A percentile compares a stretch with the other conserved stretches of the same genome.
Evolutionary conservation across 2,329 filamentous ascomycete species (phyloP).

Genomic region (Chaetomium strumarium): DNA sequence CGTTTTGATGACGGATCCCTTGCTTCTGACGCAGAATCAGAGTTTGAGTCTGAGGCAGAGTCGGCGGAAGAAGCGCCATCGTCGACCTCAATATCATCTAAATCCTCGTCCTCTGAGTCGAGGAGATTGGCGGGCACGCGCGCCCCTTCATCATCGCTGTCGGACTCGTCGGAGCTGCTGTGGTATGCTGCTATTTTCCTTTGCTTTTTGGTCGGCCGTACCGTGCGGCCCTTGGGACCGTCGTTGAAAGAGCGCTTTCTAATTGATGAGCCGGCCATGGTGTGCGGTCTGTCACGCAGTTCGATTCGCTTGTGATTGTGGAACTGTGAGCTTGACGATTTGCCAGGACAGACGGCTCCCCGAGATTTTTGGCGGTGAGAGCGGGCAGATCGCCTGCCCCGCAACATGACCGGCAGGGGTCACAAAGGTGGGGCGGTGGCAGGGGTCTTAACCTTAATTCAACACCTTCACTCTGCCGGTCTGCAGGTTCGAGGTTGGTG

Average conservation of each 20-base stretch:
- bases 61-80: conserved; percentile 38
- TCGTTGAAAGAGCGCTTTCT: conserved; percentile 33
- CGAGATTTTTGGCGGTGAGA: conserved; percentile 27
- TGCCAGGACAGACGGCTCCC: conserved; percentile 10
- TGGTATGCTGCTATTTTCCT: conserved; percentile 46
- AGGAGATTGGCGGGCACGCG: conserved; percentile 43
- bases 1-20: conserved; percentile 25
- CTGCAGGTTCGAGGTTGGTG: too few relatives aligned
- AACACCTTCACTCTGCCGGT: too few relatives aligned
- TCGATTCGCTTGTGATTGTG: conserved; percentile 8
- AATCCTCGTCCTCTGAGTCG: conserved; percentile 52
- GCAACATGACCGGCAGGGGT: background rate
- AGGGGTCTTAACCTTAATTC: too few relatives aligned
- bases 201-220: conserved; percentile 46
- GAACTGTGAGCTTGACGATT: background rate
- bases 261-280: conserved; percentile 28
- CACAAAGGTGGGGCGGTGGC: too few relatives aligned
- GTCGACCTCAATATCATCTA: conserved; percentile 48
- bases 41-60: conserved; percentile 33
- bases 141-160: conserved; percentile 38
- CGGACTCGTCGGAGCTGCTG: conserved; percentile 41
- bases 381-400: conserved; percentile 16
- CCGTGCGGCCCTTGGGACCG: conserved; percentile 28
- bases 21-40: conserved; percentile 29
- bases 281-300: conserved; percentile 10